phyloP scores from a whole-genome alignment of 345 rosid species.

The Eucalyptus brandiana region DNA sequence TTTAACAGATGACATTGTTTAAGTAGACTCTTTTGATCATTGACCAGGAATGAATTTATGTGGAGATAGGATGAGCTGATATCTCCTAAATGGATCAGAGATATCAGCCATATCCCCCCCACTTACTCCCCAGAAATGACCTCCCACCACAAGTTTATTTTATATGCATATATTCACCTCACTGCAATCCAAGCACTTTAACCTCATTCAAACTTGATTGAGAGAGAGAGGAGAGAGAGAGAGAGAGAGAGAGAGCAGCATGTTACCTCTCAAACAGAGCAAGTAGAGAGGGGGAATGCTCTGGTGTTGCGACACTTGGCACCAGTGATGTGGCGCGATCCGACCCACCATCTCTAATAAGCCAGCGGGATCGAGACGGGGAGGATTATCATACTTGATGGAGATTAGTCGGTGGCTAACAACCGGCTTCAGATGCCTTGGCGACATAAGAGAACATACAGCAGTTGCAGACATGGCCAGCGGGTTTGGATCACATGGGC shows the following conservation, averaged over 20 bases:
- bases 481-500: constrained; percentile 23
- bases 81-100: neutral
- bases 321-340: neutral
- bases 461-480: neutral
- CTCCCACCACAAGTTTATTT: neutral
- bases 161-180: neutral
- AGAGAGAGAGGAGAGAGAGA: neutral
- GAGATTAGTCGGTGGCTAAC: neutral
- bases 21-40: neutral
- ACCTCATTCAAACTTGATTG: neutral
- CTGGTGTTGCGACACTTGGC: neutral
- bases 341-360: neutral
- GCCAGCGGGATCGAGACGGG: neutral
- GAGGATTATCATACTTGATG: neutral
- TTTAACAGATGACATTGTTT: constrained; percentile 1
- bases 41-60: neutral
- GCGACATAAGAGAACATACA: neutral
- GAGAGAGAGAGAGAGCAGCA: neutral
- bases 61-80: neutral
- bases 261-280: constrained; percentile 12
- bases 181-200: neutral
- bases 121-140: neutral
- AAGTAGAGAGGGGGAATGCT: constrained; percentile 1
- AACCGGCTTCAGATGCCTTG: neutral
- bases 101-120: neutral